Evolutionary conservation across 352 stramenopile species (phyloP).

Genomic region (Plasmopara viticola): DNA sequence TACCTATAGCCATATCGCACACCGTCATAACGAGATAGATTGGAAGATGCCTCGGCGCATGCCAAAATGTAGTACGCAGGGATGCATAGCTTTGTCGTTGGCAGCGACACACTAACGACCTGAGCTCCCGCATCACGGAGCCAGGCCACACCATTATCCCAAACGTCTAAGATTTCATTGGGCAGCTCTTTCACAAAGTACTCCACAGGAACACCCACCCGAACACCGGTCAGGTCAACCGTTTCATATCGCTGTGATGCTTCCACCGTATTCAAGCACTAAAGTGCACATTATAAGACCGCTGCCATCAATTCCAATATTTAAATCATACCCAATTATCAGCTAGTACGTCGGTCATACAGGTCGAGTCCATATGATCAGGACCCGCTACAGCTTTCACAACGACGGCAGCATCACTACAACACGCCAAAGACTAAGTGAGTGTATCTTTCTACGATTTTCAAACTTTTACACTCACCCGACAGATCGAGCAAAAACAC

Average conservation of each 20-base stretch:
- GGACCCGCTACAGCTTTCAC: conserved; percentile 75
- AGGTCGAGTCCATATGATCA: conserved; percentile 69
- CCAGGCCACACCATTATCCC: conserved; percentile 73
- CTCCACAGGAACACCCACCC: conserved; percentile 90
- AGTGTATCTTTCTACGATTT: background rate
- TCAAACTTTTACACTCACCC: conserved; percentile 27
- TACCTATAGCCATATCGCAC: conserved; percentile 87
- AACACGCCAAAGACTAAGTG: conserved; percentile 1
- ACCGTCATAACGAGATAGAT: conserved; percentile 96
- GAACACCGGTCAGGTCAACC: conserved; percentile 64
- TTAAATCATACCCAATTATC: conserved; percentile 49
- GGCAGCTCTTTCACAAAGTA: conserved; percentile 92
- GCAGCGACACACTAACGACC: conserved; percentile 66
- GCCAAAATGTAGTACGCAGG: conserved; percentile 98
- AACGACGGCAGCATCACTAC: conserved; percentile 71
- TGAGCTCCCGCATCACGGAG: no score
- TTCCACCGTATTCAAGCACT: conserved; percentile 38
- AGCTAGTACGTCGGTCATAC: conserved; percentile 37
- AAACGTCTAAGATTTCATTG: conserved; percentile 75
- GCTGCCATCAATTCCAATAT: background rate
- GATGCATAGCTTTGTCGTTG: conserved; percentile 84
- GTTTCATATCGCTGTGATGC: conserved; percentile 18
- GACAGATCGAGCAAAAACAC: conserved; percentile 80
- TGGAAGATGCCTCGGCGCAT: conserved; percentile 96
- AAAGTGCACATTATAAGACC: conserved; percentile 1